Conservation (phyloP, 768 basidiomycete species). For the Omphalotus guepiniiformis region DNA sequence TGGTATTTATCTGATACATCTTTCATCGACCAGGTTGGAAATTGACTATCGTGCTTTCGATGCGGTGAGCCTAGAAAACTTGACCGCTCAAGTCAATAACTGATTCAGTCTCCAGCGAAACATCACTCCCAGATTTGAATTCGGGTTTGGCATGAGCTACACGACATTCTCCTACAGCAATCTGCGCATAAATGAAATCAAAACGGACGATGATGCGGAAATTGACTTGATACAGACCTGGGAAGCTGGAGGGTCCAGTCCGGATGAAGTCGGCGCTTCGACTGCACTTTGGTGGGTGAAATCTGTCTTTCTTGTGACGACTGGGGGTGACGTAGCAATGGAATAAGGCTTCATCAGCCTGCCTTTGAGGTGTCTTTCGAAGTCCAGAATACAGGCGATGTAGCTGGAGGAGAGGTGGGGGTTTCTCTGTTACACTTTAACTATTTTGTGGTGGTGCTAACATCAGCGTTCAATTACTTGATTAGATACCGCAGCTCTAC, state of each 20-base stretch:
- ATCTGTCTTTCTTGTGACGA: background rate
- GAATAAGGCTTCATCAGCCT: conserved; percentile 59
- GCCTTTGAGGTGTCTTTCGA: conserved; percentile 58
- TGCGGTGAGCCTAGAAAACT: conserved; percentile 38
- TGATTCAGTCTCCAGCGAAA: conserved; percentile 41
- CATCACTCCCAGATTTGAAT: conserved; percentile 79
- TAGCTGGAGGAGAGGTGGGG: conserved; percentile 60
- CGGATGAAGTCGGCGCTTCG: conserved; percentile 53
- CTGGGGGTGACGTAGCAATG: background rate
- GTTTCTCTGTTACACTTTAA: background rate
- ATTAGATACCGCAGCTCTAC: conserved; percentile 72
- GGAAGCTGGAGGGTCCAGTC: conserved; percentile 54
- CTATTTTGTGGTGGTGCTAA: background rate
- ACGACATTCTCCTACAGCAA: conserved; percentile 71
- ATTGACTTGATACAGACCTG: conserved; percentile 33
- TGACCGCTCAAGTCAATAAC: background rate
- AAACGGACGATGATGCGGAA: conserved; percentile 35
- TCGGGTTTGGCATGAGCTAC: conserved; percentile 89
- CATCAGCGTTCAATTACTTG: background rate
- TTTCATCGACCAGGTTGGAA: conserved; percentile 34
- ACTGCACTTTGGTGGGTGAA: conserved; percentile 50
- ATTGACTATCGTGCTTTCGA: conserved; percentile 78
- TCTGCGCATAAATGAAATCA: conserved; percentile 43
- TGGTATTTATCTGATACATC: background rate
- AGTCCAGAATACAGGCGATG: conserved; percentile 59